Conservation (phyloP, 306 rosid genomes). For the Canavalia gladiata region DNA sequence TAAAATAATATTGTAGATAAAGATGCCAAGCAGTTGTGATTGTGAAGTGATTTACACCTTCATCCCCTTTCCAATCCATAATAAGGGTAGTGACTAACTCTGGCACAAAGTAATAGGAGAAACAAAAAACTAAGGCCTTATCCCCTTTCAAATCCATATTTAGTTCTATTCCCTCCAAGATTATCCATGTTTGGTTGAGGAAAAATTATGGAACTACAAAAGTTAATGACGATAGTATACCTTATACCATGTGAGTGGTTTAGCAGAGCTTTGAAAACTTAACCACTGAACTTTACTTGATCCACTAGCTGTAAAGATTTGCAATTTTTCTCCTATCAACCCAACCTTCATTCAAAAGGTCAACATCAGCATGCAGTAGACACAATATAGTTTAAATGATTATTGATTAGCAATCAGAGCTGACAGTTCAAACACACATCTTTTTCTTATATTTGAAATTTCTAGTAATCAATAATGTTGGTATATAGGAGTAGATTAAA, state of each 20-base stretch:
- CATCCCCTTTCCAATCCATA: constrained; percentile 8
- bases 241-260: constrained; percentile 88
- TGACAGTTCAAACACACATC: constrained; percentile 4
- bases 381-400: constrained; percentile 15
- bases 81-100: neutral
- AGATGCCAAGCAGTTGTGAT: neutral
- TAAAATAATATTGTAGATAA: constrained; percentile 23
- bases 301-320: constrained; percentile 63
- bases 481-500: neutral
- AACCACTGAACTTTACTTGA: constrained; percentile 70
- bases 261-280: constrained; percentile 49
- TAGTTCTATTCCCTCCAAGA: constrained; percentile 30
- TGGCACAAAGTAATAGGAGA: constrained; percentile 8
- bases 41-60: constrained; percentile 21
- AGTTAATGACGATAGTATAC: constrained; percentile 49
- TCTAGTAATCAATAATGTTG: constrained; percentile 5
- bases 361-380: constrained; percentile 38
- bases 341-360: constrained; percentile 70
- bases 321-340: constrained; percentile 69
- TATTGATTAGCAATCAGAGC: constrained; percentile 5
- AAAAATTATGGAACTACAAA: constrained; percentile 20
- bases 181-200: neutral
- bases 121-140: neutral
- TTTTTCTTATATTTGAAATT: constrained; percentile 6
- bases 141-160: neutral